These are phyloP conservation scores for Apiotrichum porosum DNA, from an alignment of 1,284 basidiomycete genomes.

Conservation along the genomic window DNA sequence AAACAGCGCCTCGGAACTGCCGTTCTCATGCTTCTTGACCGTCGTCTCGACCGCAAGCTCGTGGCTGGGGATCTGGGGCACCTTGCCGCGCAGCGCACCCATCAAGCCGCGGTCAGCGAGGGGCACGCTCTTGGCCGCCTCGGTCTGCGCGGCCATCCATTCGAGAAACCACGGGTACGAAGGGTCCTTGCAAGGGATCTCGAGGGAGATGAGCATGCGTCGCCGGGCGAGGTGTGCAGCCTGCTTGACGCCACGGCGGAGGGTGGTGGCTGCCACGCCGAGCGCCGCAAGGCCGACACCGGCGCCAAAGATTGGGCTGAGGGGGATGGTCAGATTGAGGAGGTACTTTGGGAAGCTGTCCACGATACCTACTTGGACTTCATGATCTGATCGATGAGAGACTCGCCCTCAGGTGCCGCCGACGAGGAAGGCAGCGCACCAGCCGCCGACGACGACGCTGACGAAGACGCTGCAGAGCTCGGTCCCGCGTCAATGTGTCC, in stretches of 20 bases:
- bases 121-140: conserved; percentile 22
- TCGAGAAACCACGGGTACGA: conserved; percentile 95
- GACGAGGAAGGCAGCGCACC: not conserved
- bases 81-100: conserved; percentile 29
- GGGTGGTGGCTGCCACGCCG: conserved; percentile 70
- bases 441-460: not conserved
- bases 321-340: too few relatives aligned
- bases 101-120: conserved; percentile 17
- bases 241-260: conserved; percentile 66
- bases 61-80: conserved; percentile 68
- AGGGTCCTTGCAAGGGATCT: conserved; percentile 93
- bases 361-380: conserved; percentile 35
- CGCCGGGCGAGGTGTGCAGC: conserved; percentile 73
- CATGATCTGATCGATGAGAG: conserved; percentile 30
- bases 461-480: not conserved
- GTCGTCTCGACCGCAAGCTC: conserved; percentile 92
- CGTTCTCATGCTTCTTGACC: conserved; percentile 81
- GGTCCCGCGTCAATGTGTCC: not conserved
- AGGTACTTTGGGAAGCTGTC: not conserved
- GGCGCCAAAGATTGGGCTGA: conserved; percentile 89
- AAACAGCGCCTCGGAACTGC: conserved; percentile 79
- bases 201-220: conserved; percentile 87
- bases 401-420: not conserved
- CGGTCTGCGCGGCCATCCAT: conserved; percentile 71
- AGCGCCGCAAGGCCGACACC: conserved; percentile 94